Percentiles rank a stretch among this genome's conserved stretches.
These are phyloP conservation scores for Pleurotus djamor DNA, from an alignment of 768 basidiomycete genomes.

Conservation along the genomic window DNA sequence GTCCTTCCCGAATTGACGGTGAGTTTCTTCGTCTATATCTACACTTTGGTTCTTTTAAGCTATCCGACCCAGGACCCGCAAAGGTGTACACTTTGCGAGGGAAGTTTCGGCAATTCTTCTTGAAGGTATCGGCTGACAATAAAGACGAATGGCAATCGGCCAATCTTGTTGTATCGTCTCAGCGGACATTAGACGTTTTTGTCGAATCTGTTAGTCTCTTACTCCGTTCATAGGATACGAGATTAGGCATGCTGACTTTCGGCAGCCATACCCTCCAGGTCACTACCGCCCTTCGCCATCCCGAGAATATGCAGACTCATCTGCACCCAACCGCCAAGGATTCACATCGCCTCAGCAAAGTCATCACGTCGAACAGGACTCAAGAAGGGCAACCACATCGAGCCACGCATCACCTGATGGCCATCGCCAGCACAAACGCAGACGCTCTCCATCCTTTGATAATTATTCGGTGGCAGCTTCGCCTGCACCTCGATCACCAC, in stretches of 20 bases:
- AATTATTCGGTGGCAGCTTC: constrained; percentile 11
- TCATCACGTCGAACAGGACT: neutral
- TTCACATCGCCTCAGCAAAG: neutral
- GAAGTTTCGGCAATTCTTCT: constrained; percentile 66
- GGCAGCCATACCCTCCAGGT: constrained; percentile 2
- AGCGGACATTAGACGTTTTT: constrained; percentile 54
- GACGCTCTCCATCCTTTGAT: constrained; percentile 21
- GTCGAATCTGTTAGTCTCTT: constrained; percentile 54
- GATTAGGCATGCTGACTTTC: neutral
- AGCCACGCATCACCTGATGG: neutral
- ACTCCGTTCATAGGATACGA: neutral
- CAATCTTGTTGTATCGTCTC: constrained; percentile 53
- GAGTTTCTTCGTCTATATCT: constrained; percentile 6
- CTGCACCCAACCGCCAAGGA: neutral
- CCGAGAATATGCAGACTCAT: neutral
- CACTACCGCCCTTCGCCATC: neutral
- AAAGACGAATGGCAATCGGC: constrained; percentile 47
- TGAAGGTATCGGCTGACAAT: constrained; percentile 56
- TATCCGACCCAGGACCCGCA: constrained; percentile 49
- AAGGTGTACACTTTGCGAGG: constrained; percentile 66
- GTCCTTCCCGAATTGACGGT: constrained; percentile 74
- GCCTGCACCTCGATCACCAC: neutral
- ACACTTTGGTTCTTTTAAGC: neutral
- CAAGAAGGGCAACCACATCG: neutral
- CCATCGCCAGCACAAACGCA: constrained; percentile 13